Percentiles rank a stretch among this genome's conserved stretches.
These are phyloP conservation scores for Apiotrichum veenhuisii DNA, from an alignment of 1,284 basidiomycete genomes.

Conservation along the genomic window DNA sequence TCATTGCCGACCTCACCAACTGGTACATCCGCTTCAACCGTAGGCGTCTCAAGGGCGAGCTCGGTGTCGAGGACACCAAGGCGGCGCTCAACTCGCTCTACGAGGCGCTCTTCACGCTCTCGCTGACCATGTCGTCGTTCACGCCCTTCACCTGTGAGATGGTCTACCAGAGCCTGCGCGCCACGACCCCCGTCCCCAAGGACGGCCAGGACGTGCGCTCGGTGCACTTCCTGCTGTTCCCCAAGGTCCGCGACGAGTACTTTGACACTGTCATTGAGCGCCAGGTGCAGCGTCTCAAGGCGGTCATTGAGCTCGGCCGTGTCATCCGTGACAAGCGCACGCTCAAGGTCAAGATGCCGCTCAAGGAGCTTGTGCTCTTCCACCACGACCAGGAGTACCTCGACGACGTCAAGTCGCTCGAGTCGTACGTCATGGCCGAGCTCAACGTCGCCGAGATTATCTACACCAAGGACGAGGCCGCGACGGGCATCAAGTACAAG, in stretches of 20 bases:
- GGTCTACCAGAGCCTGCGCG: slow-evolving; percentile 85
- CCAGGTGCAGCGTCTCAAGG: slow-evolving; percentile 90
- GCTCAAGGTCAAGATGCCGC: slow-evolving; percentile 78
- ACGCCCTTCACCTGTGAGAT: slow-evolving; percentile 98
- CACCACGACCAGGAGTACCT: slow-evolving; percentile 83
- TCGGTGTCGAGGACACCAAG: slow-evolving; percentile 81
- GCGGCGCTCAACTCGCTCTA: slow-evolving; percentile 93
- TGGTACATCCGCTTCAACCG: slow-evolving; percentile 99
- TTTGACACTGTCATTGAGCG: slow-evolving; percentile 95
- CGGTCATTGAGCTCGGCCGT: slow-evolving; percentile 88
- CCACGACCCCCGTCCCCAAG: slow-evolving; percentile 74
- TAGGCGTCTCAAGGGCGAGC: slow-evolving; percentile 90
- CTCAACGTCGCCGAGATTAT: slow-evolving; percentile 88
- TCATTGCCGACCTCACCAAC: slow-evolving; percentile 96
- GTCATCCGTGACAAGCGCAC: slow-evolving; percentile 84
- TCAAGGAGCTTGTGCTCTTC: slow-evolving; percentile 92
- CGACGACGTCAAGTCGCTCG: slow-evolving; percentile 77
- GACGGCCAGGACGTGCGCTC: slow-evolving; percentile 76
- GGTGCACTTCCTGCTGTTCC: slow-evolving; percentile 93
- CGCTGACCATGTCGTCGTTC: slow-evolving; percentile 94
- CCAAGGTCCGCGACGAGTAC: slow-evolving; percentile 88
- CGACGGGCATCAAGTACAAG: slow-evolving; percentile 85
- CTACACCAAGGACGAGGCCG: slow-evolving; percentile 82
- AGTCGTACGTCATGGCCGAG: slow-evolving; percentile 88
- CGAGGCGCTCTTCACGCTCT: slow-evolving; percentile 90